Conservation (phyloP, 345 rosid genomes). For the Luvunga scandens region DNA sequence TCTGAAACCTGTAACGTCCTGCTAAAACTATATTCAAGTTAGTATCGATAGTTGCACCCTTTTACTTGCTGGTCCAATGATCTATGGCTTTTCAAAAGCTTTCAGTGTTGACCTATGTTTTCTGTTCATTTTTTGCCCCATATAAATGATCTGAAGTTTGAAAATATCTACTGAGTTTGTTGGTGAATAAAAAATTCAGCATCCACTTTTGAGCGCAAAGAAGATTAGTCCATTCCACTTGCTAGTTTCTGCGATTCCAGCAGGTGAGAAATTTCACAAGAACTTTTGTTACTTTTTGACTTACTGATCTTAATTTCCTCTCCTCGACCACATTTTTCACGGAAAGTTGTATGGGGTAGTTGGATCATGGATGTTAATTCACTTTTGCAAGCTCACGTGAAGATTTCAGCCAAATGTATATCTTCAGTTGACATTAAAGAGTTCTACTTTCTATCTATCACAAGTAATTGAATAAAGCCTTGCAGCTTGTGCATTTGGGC, state of each 20-base stretch:
- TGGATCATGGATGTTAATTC: not conserved
- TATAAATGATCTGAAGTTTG: not conserved
- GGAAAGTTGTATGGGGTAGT: not conserved
- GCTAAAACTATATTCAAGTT: not conserved
- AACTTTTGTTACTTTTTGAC: not conserved
- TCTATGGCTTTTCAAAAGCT: not conserved
- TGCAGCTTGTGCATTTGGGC: no score
- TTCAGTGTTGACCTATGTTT: not conserved
- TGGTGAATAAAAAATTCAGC: not conserved
- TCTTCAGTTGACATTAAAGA: not conserved
- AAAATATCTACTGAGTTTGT: not conserved
- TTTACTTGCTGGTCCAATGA: not conserved
- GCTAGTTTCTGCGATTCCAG: not conserved
- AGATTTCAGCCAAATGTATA: not conserved
- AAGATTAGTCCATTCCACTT: not conserved
- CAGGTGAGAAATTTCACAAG: not conserved
- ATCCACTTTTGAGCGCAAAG: not conserved
- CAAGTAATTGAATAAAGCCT: no score
- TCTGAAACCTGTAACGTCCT: not conserved
- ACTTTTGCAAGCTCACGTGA: not conserved
- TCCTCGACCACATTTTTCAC: not conserved
- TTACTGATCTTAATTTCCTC: not conserved
- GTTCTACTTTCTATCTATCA: no score
- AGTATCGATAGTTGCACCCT: not conserved
- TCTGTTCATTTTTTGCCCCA: not conserved